A percentile compares a stretch with the other conserved stretches of the same genome.
These are phyloP conservation scores for Penicillium goetzii DNA, from an alignment of 495 filamentous ascomycete genomes.

Conservation along the genomic window DNA sequence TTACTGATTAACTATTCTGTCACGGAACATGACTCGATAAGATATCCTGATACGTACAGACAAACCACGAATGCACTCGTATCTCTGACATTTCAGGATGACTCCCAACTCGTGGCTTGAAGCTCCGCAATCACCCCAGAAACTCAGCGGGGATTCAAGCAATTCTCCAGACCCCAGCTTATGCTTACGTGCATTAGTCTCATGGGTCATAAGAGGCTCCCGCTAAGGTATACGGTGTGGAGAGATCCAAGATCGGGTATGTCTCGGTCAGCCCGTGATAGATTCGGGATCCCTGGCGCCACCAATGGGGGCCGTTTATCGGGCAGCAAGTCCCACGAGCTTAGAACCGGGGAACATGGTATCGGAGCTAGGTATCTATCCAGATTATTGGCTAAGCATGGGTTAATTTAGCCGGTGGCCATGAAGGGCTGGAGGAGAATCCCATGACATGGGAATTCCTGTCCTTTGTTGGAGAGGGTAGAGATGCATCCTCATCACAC, in stretches of 20 bases:
- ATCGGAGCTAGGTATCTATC: background rate
- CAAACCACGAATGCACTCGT: background rate
- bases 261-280: constrained; percentile 8
- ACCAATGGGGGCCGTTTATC: constrained; percentile 7
- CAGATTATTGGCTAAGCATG: background rate
- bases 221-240: background rate
- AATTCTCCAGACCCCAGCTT: background rate
- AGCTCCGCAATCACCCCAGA: background rate
- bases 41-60: background rate
- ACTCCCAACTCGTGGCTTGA: background rate
- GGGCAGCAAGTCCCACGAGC: background rate
- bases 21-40: constrained; percentile 2
- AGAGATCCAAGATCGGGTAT: constrained; percentile 1
- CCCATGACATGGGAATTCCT: background rate
- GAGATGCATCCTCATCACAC: background rate
- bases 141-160: background rate
- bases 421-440: background rate
- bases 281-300: constrained; percentile 8
- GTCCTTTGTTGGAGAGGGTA: background rate
- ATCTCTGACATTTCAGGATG: background rate
- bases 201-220: background rate
- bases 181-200: constrained; percentile 4
- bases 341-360: background rate
- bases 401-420: background rate
- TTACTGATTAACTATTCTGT: background rate